Conservation (phyloP, 306 rosid species). For the Vigna angularis region DNA sequence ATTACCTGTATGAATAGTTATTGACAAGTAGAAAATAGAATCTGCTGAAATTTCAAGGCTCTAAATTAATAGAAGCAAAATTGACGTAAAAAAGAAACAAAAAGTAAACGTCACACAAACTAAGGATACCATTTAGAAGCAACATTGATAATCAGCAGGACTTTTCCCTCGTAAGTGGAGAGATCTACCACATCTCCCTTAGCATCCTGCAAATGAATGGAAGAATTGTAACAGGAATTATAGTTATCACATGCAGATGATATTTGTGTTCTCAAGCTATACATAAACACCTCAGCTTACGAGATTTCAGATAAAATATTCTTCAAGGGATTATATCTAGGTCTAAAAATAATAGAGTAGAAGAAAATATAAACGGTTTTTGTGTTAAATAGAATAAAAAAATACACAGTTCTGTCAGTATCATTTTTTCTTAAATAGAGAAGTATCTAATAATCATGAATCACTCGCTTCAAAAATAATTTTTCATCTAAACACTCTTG, state of each 20-base stretch:
- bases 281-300: not conserved
- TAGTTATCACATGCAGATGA: not conserved
- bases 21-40: not conserved
- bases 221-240: not conserved
- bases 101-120: slow-evolving; percentile 11
- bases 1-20: not conserved
- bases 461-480: not conserved
- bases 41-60: not conserved
- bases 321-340: too few relatives aligned
- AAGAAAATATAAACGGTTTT: too few relatives aligned
- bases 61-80: slow-evolving; percentile 11
- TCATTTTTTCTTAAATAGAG: too few relatives aligned
- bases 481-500: too few relatives aligned
- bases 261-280: not conserved
- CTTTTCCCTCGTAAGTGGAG: slow-evolving; percentile 68
- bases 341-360: too few relatives aligned
- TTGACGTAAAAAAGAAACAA: not conserved
- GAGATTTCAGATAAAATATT: too few relatives aligned
- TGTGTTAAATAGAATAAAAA: too few relatives aligned
- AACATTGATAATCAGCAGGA: slow-evolving; percentile 74
- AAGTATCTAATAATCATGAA: not conserved
- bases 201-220: slow-evolving; percentile 56
- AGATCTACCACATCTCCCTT: slow-evolving; percentile 65
- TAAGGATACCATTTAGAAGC: slow-evolving; percentile 75
- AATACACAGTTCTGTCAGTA: too few relatives aligned